These are phyloP conservation scores for Apiospora saccharicola DNA, from an alignment of 2,329 filamentous ascomycete genomes.

Conservation along the genomic window DNA sequence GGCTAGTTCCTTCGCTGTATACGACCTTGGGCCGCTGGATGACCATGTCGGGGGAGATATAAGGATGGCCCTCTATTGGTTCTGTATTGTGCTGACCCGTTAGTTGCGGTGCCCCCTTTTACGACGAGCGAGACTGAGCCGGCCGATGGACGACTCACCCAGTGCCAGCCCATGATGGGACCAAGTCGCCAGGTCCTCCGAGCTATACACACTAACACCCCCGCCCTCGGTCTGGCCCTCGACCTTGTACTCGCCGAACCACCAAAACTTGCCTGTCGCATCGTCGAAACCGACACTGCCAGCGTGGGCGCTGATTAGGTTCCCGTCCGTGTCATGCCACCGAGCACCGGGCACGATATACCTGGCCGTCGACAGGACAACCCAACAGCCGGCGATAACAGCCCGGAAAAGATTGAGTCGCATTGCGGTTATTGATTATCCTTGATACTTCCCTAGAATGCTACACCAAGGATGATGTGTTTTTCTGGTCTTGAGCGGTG, in stretches of 20 bases:
- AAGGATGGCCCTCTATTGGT: conserved; percentile 60
- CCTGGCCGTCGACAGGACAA: conserved; percentile 45
- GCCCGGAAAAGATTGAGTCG: conserved; percentile 20
- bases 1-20: conserved; percentile 59
- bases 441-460: not conserved
- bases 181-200: conserved; percentile 67
- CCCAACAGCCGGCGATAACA: conserved; percentile 30
- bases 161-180: conserved; percentile 63
- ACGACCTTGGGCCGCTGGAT: conserved; percentile 70
- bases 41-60: conserved; percentile 62
- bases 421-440: not conserved
- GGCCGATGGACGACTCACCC: conserved; percentile 43
- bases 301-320: conserved; percentile 68
- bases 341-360: conserved; percentile 69
- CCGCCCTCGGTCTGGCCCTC: conserved; percentile 66
- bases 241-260: conserved; percentile 69
- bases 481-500: not conserved
- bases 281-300: conserved; percentile 62
- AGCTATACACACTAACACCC: conserved; percentile 67
- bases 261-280: conserved; percentile 62
- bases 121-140: not conserved
- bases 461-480: not conserved
- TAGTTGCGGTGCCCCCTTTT: not conserved
- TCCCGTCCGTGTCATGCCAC: conserved; percentile 67
- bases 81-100: conserved; percentile 38